Evolutionary conservation across 352 stramenopile genomes (phyloP).

Genomic region (Phytophthora vignae): DNA sequence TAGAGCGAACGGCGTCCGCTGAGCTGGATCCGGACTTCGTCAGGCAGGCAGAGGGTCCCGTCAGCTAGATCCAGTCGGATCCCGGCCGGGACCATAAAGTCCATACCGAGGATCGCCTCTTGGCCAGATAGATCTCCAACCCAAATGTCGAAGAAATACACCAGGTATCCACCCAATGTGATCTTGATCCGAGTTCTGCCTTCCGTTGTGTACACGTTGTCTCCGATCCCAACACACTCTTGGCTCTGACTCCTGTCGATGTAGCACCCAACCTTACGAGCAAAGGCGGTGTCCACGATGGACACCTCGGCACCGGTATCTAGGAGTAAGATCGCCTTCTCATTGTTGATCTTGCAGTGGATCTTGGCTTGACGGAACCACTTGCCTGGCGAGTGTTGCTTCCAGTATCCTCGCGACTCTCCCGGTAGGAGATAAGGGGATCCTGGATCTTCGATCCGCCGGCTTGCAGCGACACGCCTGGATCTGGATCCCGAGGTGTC

Average conservation of each 20-base stretch:
- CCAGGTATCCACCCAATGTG: not conserved
- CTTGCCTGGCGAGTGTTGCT: not conserved
- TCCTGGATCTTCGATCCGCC: not conserved
- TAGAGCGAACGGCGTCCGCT: not conserved
- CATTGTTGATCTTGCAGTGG: not conserved
- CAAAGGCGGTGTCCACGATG: not conserved
- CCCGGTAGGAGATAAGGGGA: not conserved
- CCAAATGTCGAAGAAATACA: not conserved
- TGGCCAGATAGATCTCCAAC: not conserved
- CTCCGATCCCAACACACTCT: not conserved
- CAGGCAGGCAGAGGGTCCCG: not conserved
- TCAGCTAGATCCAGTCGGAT: conserved; percentile 13
- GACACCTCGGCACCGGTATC: not conserved
- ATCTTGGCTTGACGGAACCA: not conserved
- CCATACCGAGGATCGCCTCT: not conserved
- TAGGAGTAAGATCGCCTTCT: not conserved
- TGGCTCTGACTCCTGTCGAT: not conserved
- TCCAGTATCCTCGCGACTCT: not conserved
- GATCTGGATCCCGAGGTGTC: not conserved
- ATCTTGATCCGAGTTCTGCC: not conserved
- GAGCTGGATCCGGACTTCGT: conserved; percentile 16
- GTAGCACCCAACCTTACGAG: not conserved
- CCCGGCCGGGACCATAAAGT: conserved; percentile 21
- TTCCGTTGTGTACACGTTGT: not conserved
- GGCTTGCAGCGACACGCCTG: not conserved